phyloP scores from a whole-genome alignment of 2,329 filamentous ascomycete species.

The Colletotrichum chrysophilum region DNA sequence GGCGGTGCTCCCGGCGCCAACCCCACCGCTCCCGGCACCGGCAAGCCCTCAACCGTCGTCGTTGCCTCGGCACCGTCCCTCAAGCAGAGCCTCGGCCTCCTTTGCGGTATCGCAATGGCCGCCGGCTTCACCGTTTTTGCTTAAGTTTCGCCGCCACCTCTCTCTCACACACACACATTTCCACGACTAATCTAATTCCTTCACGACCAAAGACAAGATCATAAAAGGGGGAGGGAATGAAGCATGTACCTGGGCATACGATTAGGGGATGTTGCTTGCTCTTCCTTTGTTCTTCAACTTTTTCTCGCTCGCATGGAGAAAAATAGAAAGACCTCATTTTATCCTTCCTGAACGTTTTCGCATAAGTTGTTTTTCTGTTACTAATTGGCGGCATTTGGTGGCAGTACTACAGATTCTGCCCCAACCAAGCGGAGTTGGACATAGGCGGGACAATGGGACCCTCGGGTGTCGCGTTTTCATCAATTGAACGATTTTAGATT shows the following conservation, averaged over 20 bases:
- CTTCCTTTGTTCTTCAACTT: background rate
- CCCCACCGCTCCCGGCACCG: background rate
- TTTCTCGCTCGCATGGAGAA: background rate
- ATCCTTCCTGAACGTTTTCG: background rate
- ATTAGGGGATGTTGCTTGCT: background rate
- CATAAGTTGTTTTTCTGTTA: background rate
- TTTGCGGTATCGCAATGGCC: constrained; percentile 30
- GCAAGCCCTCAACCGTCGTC: background rate
- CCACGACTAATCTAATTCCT: background rate
- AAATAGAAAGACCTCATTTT: background rate
- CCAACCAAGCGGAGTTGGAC: background rate
- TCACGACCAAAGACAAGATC: background rate
- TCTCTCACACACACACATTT: background rate
- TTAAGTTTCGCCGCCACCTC: background rate
- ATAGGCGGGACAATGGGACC: background rate
- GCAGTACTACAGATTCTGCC: background rate
- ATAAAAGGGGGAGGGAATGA: background rate
- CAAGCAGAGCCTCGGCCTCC: constrained; percentile 29
- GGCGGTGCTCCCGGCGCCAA: background rate
- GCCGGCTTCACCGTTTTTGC: constrained; percentile 20
- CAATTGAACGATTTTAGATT: constrained; percentile 4
- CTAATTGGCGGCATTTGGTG: constrained; percentile 13
- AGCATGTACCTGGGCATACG: background rate
- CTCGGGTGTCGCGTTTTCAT: background rate
- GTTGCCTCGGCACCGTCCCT: constrained; percentile 25